Evolutionary conservation across 2,329 filamentous ascomycete species (phyloP), one percentile per base, ranked within the genome.

Genomic region (Trichophyton verrucosum): DNA sequence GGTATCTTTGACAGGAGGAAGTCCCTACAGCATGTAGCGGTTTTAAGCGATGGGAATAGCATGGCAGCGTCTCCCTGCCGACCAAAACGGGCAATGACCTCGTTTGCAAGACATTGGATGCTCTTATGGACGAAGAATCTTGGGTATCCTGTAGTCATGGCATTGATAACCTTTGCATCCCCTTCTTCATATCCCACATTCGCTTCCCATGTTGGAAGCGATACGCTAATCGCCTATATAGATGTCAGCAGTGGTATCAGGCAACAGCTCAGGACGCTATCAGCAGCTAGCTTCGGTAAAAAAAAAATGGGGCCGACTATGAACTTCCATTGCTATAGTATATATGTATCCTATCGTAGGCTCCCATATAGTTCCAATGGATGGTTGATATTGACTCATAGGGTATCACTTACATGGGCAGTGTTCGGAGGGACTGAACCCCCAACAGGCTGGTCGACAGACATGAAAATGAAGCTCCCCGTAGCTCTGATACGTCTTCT

Each of bases 111-210:
- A 40, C 83, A 83, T 65, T 85, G 80, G 65, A 97, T 95, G 66
- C 81, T 85, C 68, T 86, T 87, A 74, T 97, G 90, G 64, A 97
- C 86, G 74, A 95, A 96, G 78, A 97, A 99, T 60, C 91, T 83
- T 63, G 94, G 94, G 74, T 99, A 99, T 40, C 94, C 94, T 51
- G 88, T 95, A 65, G 83, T 81, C 91, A 99, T 87, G 70, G 86
- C 87, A 64, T 81, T 82, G 17, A 94, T 65, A n/a, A 99, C 89
- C 86, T 89, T 94, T 61, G 86, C 78, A 71, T 95, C 82, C 58
- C 91, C 92, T 74, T 99, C 91, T 73, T 99, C 94, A 70, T 99
- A 99, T 46, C 85, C 92, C 44, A 99, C 80, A 69, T 95, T 97
- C 65, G 91, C 81, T 66, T 81, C 81, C 94, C 94, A 99, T 75